A percentile compares a stretch with the other conserved stretches of the same genome.
Conservation (phyloP, 2,329 filamentous ascomycete species). For the Colletotrichum cereale region DNA sequence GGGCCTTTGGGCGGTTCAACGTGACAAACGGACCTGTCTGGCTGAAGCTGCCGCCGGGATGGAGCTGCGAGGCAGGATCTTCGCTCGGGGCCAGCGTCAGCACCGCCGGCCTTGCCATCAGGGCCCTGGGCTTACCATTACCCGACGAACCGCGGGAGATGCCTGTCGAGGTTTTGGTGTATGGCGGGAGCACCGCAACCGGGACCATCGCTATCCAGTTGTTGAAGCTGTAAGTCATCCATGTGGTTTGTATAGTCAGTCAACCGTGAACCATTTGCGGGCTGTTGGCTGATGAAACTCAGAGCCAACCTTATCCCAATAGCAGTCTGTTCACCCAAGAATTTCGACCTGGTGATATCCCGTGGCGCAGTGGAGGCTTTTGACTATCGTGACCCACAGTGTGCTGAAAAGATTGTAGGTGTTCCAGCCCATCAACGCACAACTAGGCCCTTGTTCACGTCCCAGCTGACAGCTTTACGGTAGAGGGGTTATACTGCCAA, state of each 20-base stretch:
- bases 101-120: slow-evolving; percentile 60
- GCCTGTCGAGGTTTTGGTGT: neutral
- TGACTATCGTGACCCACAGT: slow-evolving; percentile 58
- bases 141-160: slow-evolving; percentile 28
- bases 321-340: slow-evolving; percentile 50
- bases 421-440: too few relatives aligned
- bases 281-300: neutral
- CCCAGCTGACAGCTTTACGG: neutral
- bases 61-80: slow-evolving; percentile 60
- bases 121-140: slow-evolving; percentile 54
- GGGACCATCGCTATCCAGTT: neutral
- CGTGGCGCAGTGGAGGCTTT: slow-evolving; percentile 53
- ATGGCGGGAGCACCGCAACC: neutral
- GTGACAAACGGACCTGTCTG: neutral
- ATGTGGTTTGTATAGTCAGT: too few relatives aligned
- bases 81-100: slow-evolving; percentile 54
- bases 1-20: neutral
- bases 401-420: neutral
- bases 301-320: slow-evolving; percentile 43
- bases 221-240: neutral
- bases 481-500: slow-evolving; percentile 38
- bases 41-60: slow-evolving; percentile 52
- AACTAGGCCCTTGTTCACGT: too few relatives aligned
- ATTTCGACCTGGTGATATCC: slow-evolving; percentile 48
- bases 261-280: neutral